Evolutionary conservation across 1,284 basidiomycete species (phyloP), one percentile per base, ranked within the genome.

Genomic region (Sphaerobolus stellatus): DNA sequence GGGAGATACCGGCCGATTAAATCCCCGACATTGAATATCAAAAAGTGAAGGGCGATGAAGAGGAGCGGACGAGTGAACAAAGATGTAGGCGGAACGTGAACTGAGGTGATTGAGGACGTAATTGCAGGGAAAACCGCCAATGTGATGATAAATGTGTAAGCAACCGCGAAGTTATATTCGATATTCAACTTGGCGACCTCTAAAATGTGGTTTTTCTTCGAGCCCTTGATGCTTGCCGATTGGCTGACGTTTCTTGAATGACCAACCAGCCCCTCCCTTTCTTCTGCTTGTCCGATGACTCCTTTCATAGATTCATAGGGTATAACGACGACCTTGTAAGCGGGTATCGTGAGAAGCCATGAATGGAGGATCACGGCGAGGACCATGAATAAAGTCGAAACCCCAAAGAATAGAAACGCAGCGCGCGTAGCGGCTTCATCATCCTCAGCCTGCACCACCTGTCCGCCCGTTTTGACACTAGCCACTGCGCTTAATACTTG

Each of bases 81-180:
- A 16, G 58, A 52, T 20, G 60, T 47, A 31, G 33, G 50, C 38
- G 61, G 59, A 16, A 82, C 78, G 58, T 83, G 83, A 2, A 82
- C 82, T 1, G 92, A 81, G 31, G 70, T 68, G 48, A 95, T 82
- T 0, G 86, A 87, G 4, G 85, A 82, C 3, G 93, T 94, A 55
- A 94, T 87, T 0, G 92, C 82, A 3, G 93, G 93, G 70, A 85
- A 94, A 40, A 94, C 84, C 29, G 91, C 80, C 65, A 96, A 71
- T 11, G 93, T 94, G 34, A 92, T 79, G 20, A 84, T 68, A 63
- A 92, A 94, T 2, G 88, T 84, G 64, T 84, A 91, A 5, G 82
- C 80, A 4, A 89, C 82, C 9, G 91, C 84, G 48, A 90, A 62
- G 66, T 94, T 84, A 65, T 86, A 88, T 6, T 75, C 63, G 5